Evolutionary conservation across 208 protist species (phyloP).

Genomic region (Wallacemonas sp.): DNA sequence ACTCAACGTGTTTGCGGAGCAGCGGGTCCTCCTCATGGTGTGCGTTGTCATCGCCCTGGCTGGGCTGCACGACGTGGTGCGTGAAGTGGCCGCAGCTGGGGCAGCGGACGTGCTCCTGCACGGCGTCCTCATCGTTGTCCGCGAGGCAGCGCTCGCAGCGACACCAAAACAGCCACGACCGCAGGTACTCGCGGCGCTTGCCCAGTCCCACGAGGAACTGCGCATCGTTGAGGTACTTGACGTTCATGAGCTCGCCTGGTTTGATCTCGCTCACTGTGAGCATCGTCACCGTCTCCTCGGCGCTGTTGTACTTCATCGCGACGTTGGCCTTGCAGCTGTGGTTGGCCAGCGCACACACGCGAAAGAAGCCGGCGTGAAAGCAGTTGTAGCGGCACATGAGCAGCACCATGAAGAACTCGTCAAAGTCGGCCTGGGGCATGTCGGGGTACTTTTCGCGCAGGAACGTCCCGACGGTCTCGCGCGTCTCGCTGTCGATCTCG

Average conservation of each 20-base stretch:
- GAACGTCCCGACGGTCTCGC: constrained; percentile 29
- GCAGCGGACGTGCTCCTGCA: constrained; percentile 72
- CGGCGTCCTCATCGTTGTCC: constrained; percentile 37
- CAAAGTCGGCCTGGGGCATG: constrained; percentile 40
- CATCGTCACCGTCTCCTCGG: constrained; percentile 70
- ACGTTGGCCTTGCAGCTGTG: constrained; percentile 88
- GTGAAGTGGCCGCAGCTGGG: constrained; percentile 42
- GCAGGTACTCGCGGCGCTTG: constrained; percentile 72
- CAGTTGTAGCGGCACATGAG: constrained; percentile 90
- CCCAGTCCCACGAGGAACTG: constrained; percentile 80
- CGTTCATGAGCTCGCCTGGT: constrained; percentile 77
- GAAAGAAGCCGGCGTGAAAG: constrained; percentile 87
- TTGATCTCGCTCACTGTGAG: constrained; percentile 63
- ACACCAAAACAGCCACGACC: constrained; percentile 89
- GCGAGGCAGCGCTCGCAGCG: constrained; percentile 58
- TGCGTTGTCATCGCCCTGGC: constrained; percentile 24
- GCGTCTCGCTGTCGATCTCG: constrained; percentile 56
- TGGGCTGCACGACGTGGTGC: constrained; percentile 34
- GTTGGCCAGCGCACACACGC: constrained; percentile 82
- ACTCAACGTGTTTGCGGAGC: constrained; percentile 20
- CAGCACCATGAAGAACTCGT: constrained; percentile 62
- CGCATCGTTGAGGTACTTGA: constrained; percentile 87
- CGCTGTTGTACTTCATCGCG: constrained; percentile 83
- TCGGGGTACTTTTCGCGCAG: constrained; percentile 46
- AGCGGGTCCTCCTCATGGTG: constrained; percentile 28